phyloP scores from a whole-genome alignment of 108 stramenopile species.

The Epithemia pelagica region DNA sequence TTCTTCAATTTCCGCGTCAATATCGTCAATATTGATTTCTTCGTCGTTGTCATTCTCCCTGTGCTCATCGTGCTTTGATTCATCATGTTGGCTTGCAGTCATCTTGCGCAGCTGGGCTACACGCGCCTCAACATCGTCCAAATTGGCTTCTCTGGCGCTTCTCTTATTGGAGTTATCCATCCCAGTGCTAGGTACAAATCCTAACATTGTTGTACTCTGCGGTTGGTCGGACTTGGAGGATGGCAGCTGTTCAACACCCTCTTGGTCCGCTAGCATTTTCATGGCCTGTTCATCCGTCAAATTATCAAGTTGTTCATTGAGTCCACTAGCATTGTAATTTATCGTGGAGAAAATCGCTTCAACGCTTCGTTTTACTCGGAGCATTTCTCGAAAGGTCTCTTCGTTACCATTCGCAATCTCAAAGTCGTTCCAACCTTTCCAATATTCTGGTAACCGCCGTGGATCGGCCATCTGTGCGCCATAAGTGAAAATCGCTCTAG shows the following conservation, averaged over 20 bases:
- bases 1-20: conserved; percentile 36
- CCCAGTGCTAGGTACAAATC: conserved; percentile 21
- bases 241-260: conserved; percentile 55
- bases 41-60: conserved; percentile 53
- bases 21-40: conserved; percentile 67
- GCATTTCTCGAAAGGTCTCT: conserved; percentile 97
- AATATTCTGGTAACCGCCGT: conserved; percentile 76
- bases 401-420: conserved; percentile 96
- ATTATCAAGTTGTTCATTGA: conserved; percentile 43
- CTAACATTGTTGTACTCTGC: neutral
- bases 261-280: conserved; percentile 69
- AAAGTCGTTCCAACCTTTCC: conserved; percentile 96
- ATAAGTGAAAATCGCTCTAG: conserved; percentile 81
- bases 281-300: conserved; percentile 81
- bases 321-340: conserved; percentile 89
- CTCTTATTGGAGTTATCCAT: conserved; percentile 49
- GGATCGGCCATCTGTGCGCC: conserved; percentile 97
- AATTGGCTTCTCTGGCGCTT: conserved; percentile 46
- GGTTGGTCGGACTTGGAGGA: conserved; percentile 10
- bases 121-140: conserved; percentile 85
- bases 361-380: conserved; percentile 89
- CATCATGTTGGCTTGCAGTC: conserved; percentile 20
- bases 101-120: conserved; percentile 72
- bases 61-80: too few species aligned
- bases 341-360: conserved; percentile 87